phyloP scores from a whole-genome alignment of 768 basidiomycete species.

The Termitomyces sp. region DNA sequence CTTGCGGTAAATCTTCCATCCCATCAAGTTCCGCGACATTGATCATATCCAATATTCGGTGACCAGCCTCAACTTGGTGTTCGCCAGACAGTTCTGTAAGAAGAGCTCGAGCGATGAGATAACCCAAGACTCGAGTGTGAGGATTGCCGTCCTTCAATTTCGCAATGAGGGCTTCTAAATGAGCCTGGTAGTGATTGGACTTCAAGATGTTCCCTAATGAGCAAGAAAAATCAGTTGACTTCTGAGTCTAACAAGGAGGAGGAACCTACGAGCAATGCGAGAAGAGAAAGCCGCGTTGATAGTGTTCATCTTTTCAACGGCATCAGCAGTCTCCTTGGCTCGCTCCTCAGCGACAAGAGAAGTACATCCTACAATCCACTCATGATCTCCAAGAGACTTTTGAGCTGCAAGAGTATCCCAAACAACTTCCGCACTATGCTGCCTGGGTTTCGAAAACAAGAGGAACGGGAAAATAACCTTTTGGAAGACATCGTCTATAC shows the following conservation, averaged over 20 bases:
- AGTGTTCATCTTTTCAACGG: constrained; percentile 40
- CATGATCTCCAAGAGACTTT: constrained; percentile 23
- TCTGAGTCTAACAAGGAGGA: constrained; percentile 5
- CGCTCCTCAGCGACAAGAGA: constrained; percentile 34
- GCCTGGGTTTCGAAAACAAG: constrained; percentile 67
- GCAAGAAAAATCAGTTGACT: neutral
- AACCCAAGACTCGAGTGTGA: constrained; percentile 53
- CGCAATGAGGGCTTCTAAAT: constrained; percentile 45
- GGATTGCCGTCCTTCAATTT: constrained; percentile 47
- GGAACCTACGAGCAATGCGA: constrained; percentile 60
- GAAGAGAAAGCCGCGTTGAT: constrained; percentile 53
- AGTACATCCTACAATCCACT: constrained; percentile 56
- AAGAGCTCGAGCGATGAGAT: constrained; percentile 61
- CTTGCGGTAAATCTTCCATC: constrained; percentile 35
- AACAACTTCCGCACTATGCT: constrained; percentile 58
- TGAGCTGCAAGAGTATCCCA: constrained; percentile 58
- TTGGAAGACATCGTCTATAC: constrained; percentile 37
- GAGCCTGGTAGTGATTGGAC: constrained; percentile 39
- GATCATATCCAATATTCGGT: constrained; percentile 43
- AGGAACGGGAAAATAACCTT: constrained; percentile 69
- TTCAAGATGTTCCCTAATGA: constrained; percentile 58
- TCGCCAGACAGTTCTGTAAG: constrained; percentile 53
- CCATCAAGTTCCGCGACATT: constrained; percentile 40
- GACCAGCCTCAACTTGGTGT: constrained; percentile 53
- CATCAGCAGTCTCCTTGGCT: constrained; percentile 27